A percentile compares a stretch with the other conserved stretches of the same genome.
Evolutionary conservation across 352 stramenopile genomes (phyloP).

Genomic region (Plasmopara muralis): DNA sequence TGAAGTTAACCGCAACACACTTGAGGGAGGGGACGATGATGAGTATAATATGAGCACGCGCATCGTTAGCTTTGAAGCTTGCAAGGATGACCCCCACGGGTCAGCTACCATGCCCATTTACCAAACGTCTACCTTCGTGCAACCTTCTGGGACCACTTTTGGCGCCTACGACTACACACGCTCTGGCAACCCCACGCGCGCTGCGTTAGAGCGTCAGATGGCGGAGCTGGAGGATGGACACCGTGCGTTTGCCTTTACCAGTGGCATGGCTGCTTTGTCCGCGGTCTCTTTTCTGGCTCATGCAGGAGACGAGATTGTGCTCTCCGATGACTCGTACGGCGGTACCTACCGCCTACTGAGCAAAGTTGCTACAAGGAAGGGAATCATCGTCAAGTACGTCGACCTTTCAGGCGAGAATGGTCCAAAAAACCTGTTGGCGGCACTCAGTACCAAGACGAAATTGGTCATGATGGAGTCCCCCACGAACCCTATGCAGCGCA

Average conservation of each 20-base stretch:
- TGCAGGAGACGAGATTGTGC: slow-evolving; percentile 88
- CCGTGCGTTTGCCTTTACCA: slow-evolving; percentile 87
- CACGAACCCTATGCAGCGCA: slow-evolving; percentile 94
- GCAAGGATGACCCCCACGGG: slow-evolving; percentile 85
- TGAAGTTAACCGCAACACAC: slow-evolving; percentile 27
- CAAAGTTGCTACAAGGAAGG: slow-evolving; percentile 82
- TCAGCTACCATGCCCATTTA: slow-evolving; percentile 90
- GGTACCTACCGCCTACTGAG: slow-evolving; percentile 91
- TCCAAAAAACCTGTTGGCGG: slow-evolving; percentile 51
- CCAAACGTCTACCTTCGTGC: slow-evolving; percentile 87
- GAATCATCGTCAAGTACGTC: slow-evolving; percentile 74
- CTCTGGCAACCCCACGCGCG: slow-evolving; percentile 91
- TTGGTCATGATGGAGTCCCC: slow-evolving; percentile 96
- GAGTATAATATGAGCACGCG: slow-evolving; percentile 68
- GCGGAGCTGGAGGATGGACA: slow-evolving; percentile 72
- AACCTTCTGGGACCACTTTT: slow-evolving; percentile 85
- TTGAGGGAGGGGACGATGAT: slow-evolving; percentile 32
- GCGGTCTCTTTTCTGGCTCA: slow-evolving; percentile 88
- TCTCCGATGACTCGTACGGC: slow-evolving; percentile 95
- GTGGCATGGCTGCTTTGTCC: slow-evolving; percentile 93
- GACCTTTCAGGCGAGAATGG: slow-evolving; percentile 70
- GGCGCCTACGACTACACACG: slow-evolving; percentile 92
- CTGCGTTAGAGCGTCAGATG: slow-evolving; percentile 89
- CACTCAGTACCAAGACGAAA: slow-evolving; percentile 74
- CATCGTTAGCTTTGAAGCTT: slow-evolving; percentile 73